A percentile compares a stretch with the other conserved stretches of the same genome.
Evolutionary conservation across 148 eudicot species (phyloP).

Genomic region (Talinum fruticosum): DNA sequence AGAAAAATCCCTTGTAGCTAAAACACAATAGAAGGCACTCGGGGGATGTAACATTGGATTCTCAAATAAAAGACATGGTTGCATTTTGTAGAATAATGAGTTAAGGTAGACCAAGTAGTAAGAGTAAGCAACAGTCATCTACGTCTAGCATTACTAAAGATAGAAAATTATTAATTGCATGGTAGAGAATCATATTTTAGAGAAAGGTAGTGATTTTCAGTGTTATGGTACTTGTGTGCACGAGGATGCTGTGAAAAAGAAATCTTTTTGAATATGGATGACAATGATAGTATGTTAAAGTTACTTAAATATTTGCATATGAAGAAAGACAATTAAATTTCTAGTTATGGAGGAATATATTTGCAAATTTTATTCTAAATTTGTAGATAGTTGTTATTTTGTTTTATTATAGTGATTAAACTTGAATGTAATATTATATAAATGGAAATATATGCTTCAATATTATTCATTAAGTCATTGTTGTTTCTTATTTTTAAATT

Average conservation of each 20-base stretch:
- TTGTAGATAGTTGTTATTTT: neutral
- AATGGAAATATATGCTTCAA: no score
- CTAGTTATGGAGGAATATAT: neutral
- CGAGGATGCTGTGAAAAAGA: neutral
- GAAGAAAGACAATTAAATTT: neutral
- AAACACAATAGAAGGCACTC: neutral
- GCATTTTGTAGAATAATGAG: neutral
- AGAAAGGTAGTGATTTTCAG: neutral
- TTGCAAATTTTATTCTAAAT: neutral
- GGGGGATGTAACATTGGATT: no score
- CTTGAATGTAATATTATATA: no score
- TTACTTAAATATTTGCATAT: neutral
- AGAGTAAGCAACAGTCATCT: neutral
- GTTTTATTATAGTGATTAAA: no score
- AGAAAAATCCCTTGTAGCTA: neutral
- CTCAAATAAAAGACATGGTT: neutral
- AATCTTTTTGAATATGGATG: neutral
- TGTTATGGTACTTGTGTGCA: neutral
- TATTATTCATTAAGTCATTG: no score
- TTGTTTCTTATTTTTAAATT: no score
- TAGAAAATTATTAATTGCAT: neutral
- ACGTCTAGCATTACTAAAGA: neutral
- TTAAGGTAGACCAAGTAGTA: neutral
- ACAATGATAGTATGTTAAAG: neutral
- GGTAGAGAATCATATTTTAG: neutral